A percentile compares a stretch with the other conserved stretches of the same genome.
Evolutionary conservation across 352 stramenopile species (phyloP).

Genomic region (Phytophthora sp.): DNA sequence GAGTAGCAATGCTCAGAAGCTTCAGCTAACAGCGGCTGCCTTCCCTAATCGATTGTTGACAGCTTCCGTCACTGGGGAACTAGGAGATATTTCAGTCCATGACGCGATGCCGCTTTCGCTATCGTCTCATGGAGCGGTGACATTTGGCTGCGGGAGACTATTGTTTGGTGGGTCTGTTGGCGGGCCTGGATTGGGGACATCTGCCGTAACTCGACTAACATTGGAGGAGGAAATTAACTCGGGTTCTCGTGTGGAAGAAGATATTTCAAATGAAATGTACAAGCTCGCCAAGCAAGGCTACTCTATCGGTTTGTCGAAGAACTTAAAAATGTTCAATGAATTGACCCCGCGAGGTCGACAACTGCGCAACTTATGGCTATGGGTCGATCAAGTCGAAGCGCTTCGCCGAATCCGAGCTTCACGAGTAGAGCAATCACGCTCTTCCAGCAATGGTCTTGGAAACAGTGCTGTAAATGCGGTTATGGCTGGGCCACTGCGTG

Average conservation of each 20-base stretch:
- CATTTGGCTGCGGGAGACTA: conserved; percentile 78
- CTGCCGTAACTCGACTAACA: conserved; percentile 40
- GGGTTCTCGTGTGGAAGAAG: conserved; percentile 42
- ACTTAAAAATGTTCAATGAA: conserved; percentile 70
- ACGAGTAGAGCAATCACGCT: conserved; percentile 50
- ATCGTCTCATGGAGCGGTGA: conserved; percentile 68
- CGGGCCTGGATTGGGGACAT: conserved; percentile 37
- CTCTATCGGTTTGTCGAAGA: conserved; percentile 78
- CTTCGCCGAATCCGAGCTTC: conserved; percentile 70
- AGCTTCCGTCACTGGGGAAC: conserved; percentile 68
- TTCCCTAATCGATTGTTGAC: conserved; percentile 86
- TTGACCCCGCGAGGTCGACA: conserved; percentile 48
- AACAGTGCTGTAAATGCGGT: conserved; percentile 30
- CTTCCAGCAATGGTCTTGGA: conserved; percentile 31
- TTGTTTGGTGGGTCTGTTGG: conserved; percentile 61
- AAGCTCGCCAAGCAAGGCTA: conserved; percentile 78
- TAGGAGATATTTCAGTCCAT: conserved; percentile 90
- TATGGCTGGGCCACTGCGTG: conserved; percentile 53
- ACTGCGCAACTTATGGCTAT: conserved; percentile 76
- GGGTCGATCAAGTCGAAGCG: conserved; percentile 84
- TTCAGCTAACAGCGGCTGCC: conserved; percentile 51
- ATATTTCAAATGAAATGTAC: conserved; percentile 83
- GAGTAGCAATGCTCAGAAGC: conserved; percentile 34
- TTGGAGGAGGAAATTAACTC: conserved; percentile 38
- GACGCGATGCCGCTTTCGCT: conserved; percentile 86